phyloP scores from a whole-genome alignment of 2,329 filamentous ascomycete genomes.

The Claviceps africana region DNA sequence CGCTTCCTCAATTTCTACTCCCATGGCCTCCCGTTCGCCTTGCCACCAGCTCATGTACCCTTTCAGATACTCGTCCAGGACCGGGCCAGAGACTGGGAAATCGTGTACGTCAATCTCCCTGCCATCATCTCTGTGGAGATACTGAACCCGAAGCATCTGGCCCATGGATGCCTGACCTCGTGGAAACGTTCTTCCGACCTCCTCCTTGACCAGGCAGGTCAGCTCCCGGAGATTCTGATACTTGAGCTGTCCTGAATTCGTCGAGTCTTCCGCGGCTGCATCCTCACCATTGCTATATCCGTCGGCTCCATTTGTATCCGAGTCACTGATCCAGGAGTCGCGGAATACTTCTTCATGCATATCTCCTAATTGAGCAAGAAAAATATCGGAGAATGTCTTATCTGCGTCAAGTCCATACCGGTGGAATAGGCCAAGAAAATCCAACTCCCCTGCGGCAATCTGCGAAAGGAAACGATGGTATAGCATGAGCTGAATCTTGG shows the following conservation, averaged over 20 bases:
- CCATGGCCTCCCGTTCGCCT: slow-evolving; percentile 55
- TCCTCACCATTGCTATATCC: neutral
- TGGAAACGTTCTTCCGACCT: slow-evolving; percentile 39
- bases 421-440: slow-evolving; percentile 52
- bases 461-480: slow-evolving; percentile 76
- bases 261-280: neutral
- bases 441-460: slow-evolving; percentile 56
- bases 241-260: slow-evolving; percentile 21
- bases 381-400: slow-evolving; percentile 59
- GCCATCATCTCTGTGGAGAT: slow-evolving; percentile 38
- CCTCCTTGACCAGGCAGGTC: slow-evolving; percentile 28
- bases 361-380: slow-evolving; percentile 59
- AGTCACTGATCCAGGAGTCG: slow-evolving; percentile 28
- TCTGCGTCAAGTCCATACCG: slow-evolving; percentile 58
- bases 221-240: slow-evolving; percentile 36
- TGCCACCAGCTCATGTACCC: slow-evolving; percentile 79
- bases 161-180: slow-evolving; percentile 33
- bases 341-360: slow-evolving; percentile 54
- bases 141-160: slow-evolving; percentile 38
- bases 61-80: slow-evolving; percentile 51
- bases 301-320: neutral
- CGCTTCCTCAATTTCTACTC: slow-evolving; percentile 70
- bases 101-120: slow-evolving; percentile 40
- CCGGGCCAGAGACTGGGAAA: slow-evolving; percentile 51
- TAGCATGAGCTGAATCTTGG: slow-evolving; percentile 75